Percentiles rank a stretch among this genome's conserved stretches.
These are phyloP conservation scores for Amanita brunnescens DNA, from an alignment of 768 basidiomycete genomes.

Conservation along the genomic window DNA sequence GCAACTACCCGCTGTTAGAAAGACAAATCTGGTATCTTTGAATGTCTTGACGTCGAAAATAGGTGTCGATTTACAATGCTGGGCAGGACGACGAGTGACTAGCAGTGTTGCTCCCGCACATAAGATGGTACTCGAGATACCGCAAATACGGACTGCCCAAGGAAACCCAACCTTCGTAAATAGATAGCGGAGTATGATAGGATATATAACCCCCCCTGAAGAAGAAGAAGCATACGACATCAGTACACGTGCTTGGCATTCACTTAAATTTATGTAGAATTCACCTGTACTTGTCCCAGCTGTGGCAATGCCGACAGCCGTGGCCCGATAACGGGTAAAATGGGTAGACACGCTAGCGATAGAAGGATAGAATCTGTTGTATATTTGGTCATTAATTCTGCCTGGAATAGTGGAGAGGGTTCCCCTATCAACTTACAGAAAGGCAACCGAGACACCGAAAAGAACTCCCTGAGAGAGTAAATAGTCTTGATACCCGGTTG, in stretches of 20 bases:
- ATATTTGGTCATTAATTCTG: conserved; percentile 8
- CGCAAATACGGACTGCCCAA: conserved; percentile 54
- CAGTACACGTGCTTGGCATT: neutral
- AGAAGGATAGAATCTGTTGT: conserved; percentile 59
- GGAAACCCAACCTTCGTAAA: conserved; percentile 49
- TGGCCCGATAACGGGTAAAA: conserved; percentile 56
- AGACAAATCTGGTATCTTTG: conserved; percentile 41
- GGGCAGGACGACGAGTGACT: conserved; percentile 29
- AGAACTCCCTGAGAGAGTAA: conserved; percentile 54
- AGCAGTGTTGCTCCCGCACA: conserved; percentile 38
- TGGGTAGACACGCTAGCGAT: conserved; percentile 59
- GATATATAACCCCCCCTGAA: conserved; percentile 61
- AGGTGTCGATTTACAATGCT: conserved; percentile 18
- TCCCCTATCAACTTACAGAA: conserved; percentile 40
- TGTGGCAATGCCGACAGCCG: conserved; percentile 61
- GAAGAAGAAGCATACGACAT: neutral
- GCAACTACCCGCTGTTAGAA: conserved; percentile 45
- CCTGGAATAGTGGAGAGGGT: conserved; percentile 5
- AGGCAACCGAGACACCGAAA: conserved; percentile 56
- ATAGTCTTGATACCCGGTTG: conserved; percentile 49
- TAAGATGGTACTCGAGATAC: conserved; percentile 38
- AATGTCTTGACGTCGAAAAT: conserved; percentile 27
- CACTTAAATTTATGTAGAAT: conserved; percentile 10
- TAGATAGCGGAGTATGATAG: conserved; percentile 51
- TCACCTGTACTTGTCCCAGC: conserved; percentile 63